A percentile compares a stretch with the other conserved stretches of the same genome.
Evolutionary conservation across 257 asterid species (phyloP).

Genomic region (Lithospermum erythrorhizon): DNA sequence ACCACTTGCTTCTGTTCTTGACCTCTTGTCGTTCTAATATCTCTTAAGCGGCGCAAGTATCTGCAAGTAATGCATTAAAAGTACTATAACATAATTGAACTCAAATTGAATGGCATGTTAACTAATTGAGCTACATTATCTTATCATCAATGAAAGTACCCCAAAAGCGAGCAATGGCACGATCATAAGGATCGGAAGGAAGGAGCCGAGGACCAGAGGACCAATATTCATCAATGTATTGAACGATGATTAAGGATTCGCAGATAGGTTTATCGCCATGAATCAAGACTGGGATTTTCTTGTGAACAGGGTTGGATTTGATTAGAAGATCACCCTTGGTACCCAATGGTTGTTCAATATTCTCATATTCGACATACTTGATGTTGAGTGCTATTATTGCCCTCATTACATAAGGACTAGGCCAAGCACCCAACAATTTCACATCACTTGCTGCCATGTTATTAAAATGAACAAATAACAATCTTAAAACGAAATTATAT

Average conservation of each 20-base stretch:
- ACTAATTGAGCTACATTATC: too few species aligned
- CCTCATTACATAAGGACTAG: conserved; percentile 19
- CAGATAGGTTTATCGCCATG: conserved; percentile 14
- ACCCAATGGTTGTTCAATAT: conserved; percentile 2
- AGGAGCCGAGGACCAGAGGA: conserved; percentile 15
- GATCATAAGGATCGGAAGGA: conserved; percentile 1
- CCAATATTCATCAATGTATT: conserved; percentile 23
- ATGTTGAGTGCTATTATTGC: conserved; percentile 15
- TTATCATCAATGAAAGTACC: too few species aligned
- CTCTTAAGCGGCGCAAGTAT: too few species aligned
- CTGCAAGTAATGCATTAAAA: too few species aligned
- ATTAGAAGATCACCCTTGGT: conserved; percentile 14
- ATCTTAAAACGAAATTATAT: too few species aligned
- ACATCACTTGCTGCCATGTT: conserved; percentile 13
- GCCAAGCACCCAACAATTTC: conserved; percentile 17
- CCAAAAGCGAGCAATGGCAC: too few species aligned
- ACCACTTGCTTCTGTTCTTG: too few species aligned
- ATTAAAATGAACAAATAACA: too few species aligned
- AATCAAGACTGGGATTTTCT: conserved; percentile 18
- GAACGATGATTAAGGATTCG: conserved; percentile 21
- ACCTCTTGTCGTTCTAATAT: too few species aligned
- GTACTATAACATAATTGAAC: too few species aligned
- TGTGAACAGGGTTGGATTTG: conserved; percentile 17
- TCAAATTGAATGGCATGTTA: too few species aligned
- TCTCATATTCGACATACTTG: conserved; percentile 13